Conservation (phyloP, 2,329 filamentous ascomycete genomes). For the Phialocephala sp. region DNA sequence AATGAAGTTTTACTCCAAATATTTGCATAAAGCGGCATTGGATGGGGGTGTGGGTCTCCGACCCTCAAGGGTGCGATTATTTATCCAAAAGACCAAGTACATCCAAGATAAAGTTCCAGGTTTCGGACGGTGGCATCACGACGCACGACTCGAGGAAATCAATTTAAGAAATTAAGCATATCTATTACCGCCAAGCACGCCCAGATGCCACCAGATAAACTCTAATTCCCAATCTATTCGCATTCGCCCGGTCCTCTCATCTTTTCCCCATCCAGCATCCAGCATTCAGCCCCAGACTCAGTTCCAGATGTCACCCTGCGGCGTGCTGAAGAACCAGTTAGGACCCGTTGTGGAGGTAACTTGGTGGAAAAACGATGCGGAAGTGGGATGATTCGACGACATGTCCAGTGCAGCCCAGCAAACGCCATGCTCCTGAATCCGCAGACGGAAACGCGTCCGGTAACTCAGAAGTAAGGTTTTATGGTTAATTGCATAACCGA, state of each 20-base stretch:
- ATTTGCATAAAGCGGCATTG: too few relatives aligned
- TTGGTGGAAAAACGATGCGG: background rate
- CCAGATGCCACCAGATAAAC: background rate
- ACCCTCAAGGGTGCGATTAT: too few relatives aligned
- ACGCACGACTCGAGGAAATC: background rate
- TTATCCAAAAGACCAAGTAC: too few relatives aligned
- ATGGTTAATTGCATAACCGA: slow-evolving; percentile 6
- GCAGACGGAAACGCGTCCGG: background rate
- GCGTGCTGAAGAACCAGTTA: slow-evolving; percentile 1
- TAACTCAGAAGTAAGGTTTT: slow-evolving; percentile 17
- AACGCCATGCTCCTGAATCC: slow-evolving; percentile 3
- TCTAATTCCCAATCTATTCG: background rate
- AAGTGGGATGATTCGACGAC: slow-evolving; percentile 1
- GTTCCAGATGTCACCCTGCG: background rate
- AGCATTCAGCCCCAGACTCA: background rate
- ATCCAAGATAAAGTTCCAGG: too few relatives aligned
- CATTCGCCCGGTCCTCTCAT: background rate
- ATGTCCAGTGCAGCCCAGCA: background rate
- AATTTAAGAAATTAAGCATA: background rate
- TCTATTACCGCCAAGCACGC: background rate
- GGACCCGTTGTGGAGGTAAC: background rate
- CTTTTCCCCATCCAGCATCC: too few relatives aligned
- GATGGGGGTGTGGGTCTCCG: too few relatives aligned
- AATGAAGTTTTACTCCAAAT: too few relatives aligned
- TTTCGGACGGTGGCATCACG: background rate